These are phyloP conservation scores for Antitrichia curtipendula DNA, from an alignment of 225 moss, liverwort and hornwort species.

Conservation along the genomic window DNA sequence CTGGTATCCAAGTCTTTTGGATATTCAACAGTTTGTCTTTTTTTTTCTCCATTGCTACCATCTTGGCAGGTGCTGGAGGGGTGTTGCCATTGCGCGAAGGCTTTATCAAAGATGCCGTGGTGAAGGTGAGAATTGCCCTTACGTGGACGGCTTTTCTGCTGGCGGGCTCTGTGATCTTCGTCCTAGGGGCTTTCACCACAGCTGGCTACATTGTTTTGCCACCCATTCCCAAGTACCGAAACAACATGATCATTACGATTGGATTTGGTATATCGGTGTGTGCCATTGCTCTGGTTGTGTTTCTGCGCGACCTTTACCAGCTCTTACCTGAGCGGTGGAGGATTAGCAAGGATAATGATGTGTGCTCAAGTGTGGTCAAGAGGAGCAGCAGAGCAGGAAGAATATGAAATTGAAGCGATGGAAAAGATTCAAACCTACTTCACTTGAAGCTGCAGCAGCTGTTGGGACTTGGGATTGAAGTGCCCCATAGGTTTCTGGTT, in stretches of 20 bases:
- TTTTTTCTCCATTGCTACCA: constrained; percentile 37
- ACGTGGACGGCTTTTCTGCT: constrained; percentile 29
- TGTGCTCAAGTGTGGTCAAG: not conserved
- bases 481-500: not conserved
- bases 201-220: constrained; percentile 36
- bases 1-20: constrained; percentile 25
- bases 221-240: constrained; percentile 13
- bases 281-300: constrained; percentile 11
- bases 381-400: not conserved
- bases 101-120: constrained; percentile 36
- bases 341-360: not conserved
- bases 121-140: constrained; percentile 26
- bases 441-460: not conserved
- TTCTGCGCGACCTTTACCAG: constrained; percentile 24
- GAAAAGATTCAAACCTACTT: not conserved
- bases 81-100: constrained; percentile 30
- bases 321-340: constrained; percentile 26
- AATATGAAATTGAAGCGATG: not conserved
- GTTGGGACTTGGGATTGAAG: not conserved
- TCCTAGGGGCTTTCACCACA: constrained; percentile 29
- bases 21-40: constrained; percentile 31
- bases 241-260: constrained; percentile 17
- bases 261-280: constrained; percentile 19
- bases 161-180: constrained; percentile 27
- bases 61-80: constrained; percentile 32